These are phyloP conservation scores for Solanum appendiculatum DNA, from an alignment of 257 asterid genomes.

Conservation along the genomic window DNA sequence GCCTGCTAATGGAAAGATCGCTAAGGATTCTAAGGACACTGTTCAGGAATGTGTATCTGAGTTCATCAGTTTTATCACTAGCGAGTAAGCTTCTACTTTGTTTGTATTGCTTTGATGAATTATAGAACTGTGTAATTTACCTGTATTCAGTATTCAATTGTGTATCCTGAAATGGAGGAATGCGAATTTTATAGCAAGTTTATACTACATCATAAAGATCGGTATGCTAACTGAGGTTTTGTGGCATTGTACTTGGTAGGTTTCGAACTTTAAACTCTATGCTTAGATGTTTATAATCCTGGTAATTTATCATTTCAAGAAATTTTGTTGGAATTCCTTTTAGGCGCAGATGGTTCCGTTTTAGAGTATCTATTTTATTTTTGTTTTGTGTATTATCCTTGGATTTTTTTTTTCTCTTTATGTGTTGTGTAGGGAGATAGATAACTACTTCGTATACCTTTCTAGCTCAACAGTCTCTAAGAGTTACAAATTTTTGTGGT, in stretches of 20 bases:
- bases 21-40: slow-evolving; percentile 68
- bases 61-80: slow-evolving; percentile 65
- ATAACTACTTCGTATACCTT: neutral
- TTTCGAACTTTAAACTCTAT: neutral
- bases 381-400: neutral
- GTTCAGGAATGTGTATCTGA: slow-evolving; percentile 77
- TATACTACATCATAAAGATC: neutral
- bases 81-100: slow-evolving; percentile 39
- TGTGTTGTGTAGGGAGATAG: neutral
- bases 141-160: neutral
- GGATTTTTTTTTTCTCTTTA: neutral
- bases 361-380: neutral
- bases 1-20: slow-evolving; percentile 66
- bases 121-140: neutral
- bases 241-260: neutral
- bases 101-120: neutral
- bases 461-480: neutral
- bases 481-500: neutral
- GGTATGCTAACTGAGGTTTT: neutral
- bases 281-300: neutral
- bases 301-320: neutral
- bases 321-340: neutral
- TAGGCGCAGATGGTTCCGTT: neutral
- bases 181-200: neutral
- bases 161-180: neutral